A percentile compares a stretch with the other conserved stretches of the same genome.
These are phyloP conservation scores for Fusarium fracticaudum DNA, from an alignment of 2,329 filamentous ascomycete genomes.

Conservation along the genomic window DNA sequence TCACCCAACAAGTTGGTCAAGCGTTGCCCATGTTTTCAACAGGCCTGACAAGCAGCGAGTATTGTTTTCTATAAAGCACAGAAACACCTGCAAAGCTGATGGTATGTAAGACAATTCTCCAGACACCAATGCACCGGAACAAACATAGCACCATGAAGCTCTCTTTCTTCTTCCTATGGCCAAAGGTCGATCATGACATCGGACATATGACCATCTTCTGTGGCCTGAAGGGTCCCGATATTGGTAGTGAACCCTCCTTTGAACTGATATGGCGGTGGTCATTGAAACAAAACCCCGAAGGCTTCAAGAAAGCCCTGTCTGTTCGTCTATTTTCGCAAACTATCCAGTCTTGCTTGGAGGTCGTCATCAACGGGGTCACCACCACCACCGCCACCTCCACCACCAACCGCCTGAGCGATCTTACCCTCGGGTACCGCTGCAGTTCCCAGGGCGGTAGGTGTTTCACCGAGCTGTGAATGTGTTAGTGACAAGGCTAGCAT, in stretches of 20 bases:
- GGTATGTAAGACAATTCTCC: slow-evolving; percentile 36
- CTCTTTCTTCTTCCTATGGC: not conserved
- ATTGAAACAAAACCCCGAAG: not conserved
- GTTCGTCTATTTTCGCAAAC: slow-evolving; percentile 68
- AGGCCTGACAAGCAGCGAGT: not conserved
- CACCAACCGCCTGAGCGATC: slow-evolving; percentile 86
- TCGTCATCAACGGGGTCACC: slow-evolving; percentile 83
- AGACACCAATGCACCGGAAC: slow-evolving; percentile 40
- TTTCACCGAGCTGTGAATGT: slow-evolving; percentile 80
- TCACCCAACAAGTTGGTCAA: not conserved
- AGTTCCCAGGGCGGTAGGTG: slow-evolving; percentile 84
- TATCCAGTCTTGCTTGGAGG: slow-evolving; percentile 91
- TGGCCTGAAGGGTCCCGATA: not conserved
- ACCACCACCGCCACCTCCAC: slow-evolving; percentile 46
- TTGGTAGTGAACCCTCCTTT: not conserved
- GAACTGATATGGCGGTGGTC: not conserved
- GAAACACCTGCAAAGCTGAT: slow-evolving; percentile 25
- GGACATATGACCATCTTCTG: not conserved
- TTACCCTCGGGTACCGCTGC: slow-evolving; percentile 76
- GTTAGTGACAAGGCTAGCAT: slow-evolving; percentile 36
- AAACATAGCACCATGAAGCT: slow-evolving; percentile 30
- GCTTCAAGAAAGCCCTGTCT: not conserved
- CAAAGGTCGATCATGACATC: not conserved
- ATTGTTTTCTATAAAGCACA: slow-evolving; percentile 30
- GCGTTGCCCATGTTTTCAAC: not conserved